Base-by-base conservation (phyloP, 495 filamentous ascomycete genomes). In the Aspergillus egyptiacus region DNA sequence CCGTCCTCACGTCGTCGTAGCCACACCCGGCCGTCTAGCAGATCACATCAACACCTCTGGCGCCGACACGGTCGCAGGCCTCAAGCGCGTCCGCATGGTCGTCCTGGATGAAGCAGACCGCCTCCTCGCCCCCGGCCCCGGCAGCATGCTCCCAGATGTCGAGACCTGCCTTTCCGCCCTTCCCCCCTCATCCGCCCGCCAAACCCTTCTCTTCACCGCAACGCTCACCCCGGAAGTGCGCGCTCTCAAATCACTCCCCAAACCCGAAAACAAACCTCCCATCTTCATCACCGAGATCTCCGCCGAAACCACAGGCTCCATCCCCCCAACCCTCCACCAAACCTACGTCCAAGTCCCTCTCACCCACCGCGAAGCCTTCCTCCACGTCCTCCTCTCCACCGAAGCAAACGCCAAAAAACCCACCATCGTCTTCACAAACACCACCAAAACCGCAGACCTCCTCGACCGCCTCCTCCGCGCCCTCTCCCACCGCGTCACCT, bases 41-140 rank as follows among this genome's bases (percentile, higher is more conserved):
- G 93, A 97, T 65, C 94, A 97, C 63, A 91, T 99, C 58, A 78
- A 76, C 9, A 88, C 81, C 0, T 96, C 91, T 2, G 93, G 93
- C 31, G 77, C 87, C 54, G 93, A 99, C 60, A 97, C 93, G 0
- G 76, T 94, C 37, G 75, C 79, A 44, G 89, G 89, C 2, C 69
- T 99, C 6, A 73, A 82, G 2, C 78, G 89, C 18, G 83, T 84
- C 8, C 81, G 81, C 23, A 86, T 91, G 68, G 86, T 96, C 5
- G 87, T 99, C 0, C 82, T 99, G 31, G 93, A 99, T 67, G 93
- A 99, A 74, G 93, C 93, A 19, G 93, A 99, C 68, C 81, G 94
- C 32, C 76, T 99, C 17, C 76, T 99, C 14, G 80, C 86, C 20
- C 75, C 81, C 20, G 82, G 80, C 25, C 72, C 74, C 5, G 90